These are phyloP conservation scores for Ogataea haglerorum DNA, from an alignment of 805 yeast species.

Conservation along the genomic window DNA sequence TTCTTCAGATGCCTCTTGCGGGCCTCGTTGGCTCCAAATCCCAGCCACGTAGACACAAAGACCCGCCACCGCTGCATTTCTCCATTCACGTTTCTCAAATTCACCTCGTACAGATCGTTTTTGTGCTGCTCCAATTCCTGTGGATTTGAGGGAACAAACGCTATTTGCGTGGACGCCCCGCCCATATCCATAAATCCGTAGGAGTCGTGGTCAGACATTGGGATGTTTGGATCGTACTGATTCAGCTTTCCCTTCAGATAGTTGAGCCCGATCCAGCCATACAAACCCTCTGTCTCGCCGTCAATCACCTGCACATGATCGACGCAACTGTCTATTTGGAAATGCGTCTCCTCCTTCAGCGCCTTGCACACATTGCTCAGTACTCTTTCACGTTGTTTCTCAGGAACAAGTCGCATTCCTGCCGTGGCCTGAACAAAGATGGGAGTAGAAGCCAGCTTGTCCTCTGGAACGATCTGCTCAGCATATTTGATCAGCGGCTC, in stretches of 20 bases:
- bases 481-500: conserved; percentile 66
- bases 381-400: conserved; percentile 48
- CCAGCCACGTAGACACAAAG: conserved; percentile 95
- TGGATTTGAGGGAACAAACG: conserved; percentile 74
- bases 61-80: conserved; percentile 72
- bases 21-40: conserved; percentile 97
- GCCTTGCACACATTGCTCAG: conserved; percentile 58
- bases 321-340: conserved; percentile 55
- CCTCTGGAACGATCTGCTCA: conserved; percentile 61
- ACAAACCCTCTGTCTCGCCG: conserved; percentile 91
- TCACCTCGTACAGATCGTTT: conserved; percentile 69
- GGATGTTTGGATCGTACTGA: conserved; percentile 35
- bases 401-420: conserved; percentile 82
- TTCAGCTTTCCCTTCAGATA: conserved; percentile 70
- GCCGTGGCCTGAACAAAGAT: conserved; percentile 93
- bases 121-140: conserved; percentile 61
- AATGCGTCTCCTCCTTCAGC: conserved; percentile 52
- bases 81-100: conserved; percentile 69
- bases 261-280: conserved; percentile 93
- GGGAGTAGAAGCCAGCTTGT: conserved; percentile 66
- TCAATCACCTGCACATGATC: conserved; percentile 82
- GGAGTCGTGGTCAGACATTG: conserved; percentile 38
- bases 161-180: conserved; percentile 95
- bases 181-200: conserved; percentile 99
- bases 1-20: conserved; percentile 63